Conservation (phyloP, 2,329 filamentous ascomycete genomes). For the Aspergillus sp. region DNA sequence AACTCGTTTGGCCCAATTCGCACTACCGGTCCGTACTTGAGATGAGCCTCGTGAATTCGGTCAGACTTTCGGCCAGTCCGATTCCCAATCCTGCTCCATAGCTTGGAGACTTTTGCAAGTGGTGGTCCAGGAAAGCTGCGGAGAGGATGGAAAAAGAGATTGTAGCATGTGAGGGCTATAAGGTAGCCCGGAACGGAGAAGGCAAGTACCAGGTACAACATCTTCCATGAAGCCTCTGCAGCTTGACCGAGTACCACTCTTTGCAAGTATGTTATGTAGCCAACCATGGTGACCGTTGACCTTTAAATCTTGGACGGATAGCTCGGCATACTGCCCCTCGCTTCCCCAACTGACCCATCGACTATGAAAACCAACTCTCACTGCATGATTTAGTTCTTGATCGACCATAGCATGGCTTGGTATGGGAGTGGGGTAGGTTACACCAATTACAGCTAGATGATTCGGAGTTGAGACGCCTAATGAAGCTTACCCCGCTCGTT, state of each 20-base stretch:
- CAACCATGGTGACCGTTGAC: neutral
- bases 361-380: too few species aligned
- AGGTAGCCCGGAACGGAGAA: neutral
- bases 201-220: neutral
- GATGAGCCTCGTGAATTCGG: neutral
- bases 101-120: neutral
- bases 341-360: neutral
- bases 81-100: constrained; percentile 1
- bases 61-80: neutral
- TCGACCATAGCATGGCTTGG: neutral
- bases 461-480: neutral
- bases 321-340: neutral
- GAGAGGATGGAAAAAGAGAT: constrained; percentile 1
- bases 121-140: neutral
- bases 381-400: too few species aligned
- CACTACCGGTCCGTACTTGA: neutral
- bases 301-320: neutral
- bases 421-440: neutral
- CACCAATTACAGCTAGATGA: neutral
- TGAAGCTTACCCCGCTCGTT: neutral
- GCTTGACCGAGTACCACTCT: neutral
- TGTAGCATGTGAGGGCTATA: neutral
- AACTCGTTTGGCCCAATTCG: neutral
- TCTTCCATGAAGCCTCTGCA: neutral
- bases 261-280: neutral